Base-by-base conservation (phyloP, 73 alveolate genomes). In the Paramecium biaurelia region DNA sequence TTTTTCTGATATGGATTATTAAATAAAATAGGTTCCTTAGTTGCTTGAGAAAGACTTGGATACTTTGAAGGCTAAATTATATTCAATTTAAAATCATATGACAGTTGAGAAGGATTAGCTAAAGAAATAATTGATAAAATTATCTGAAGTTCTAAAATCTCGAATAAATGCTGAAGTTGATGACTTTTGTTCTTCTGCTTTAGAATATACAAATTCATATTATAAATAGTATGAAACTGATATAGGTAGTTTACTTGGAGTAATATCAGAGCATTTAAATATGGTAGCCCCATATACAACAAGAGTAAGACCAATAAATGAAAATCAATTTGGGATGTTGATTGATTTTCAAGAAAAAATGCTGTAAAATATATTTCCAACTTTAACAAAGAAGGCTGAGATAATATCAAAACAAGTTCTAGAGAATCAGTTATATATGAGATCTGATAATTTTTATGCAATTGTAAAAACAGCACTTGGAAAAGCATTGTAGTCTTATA, bases 241-340 rank as follows among this genome's bases (percentile, higher is more conserved):
- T 35, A 74, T 74, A 14, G 58, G 87, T 3, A 32, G 37, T n/a
- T 21, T 74, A 6, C 32, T 35, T 30, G 56, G 59, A 9, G 87
- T 32, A 35, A 35, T 74, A 14, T 28, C 87, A 2, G 87, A 74
- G n/a, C 87, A 74, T 74, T 21, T 74, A 6, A 12, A 74, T n/a
- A 32, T 21, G 34, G 58, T 74, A 74, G 47, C 87, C 34, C 87
- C 87, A 14, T 74, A 74, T 74, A 43, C 87, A 32, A 74, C 28
- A 30, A 67, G 84, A 7, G 87, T 74, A 2, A 74, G 87, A 38
- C 87, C 87, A 20, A 32, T 74, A 74, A 74, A 74, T 38, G 87
- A 74, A 74, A 74, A 74, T 38, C 68, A 74, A 35, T 74, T 74
- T 74, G 37, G 37, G 8, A 35, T 74, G 26, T 74, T 74, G 47